Base-by-base conservation (phyloP, 371 early-diverging fungal genomes). In the Apophysomyces trapeziformis region DNA sequence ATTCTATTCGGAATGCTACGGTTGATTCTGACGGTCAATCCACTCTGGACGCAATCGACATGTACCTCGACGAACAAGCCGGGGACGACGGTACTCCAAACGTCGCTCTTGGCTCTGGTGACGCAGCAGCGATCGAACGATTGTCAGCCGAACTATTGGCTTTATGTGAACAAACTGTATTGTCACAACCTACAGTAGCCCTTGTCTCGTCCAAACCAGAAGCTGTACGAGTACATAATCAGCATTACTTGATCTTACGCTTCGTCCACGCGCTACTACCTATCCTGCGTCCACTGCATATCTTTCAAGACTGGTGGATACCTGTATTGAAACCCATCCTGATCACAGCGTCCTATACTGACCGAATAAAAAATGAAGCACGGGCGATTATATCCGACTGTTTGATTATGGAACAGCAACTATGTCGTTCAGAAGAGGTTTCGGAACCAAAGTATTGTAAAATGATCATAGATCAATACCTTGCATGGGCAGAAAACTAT, bases 241-340 rank as follows among this genome's bases (percentile, higher is more conserved):
- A 83, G 38, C 80, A 83, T 54, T 70, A 67, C 50, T 57, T 80
- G 32, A 61, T 83, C 2, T 66, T 83, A 14, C 65, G 73, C 2
- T 77, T 73, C 37, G 60, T 80, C 8, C 75, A 72, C 56, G 70
- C 68, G 26, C 68, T 83, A 2, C 44, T 77, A 14, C 80, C 81
- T 9, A 43, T 80, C 0, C 64, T 83, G 7, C 61, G 70, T 11
- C 77, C 79, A 5, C 54, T 18, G 0, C 71, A 75, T 14, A 67
- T 83, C 39, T 73, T 79, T 8, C 58, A 72, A 4, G 74, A 76
- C 36, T 83, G 84, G 76, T 65, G 65, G 78, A 59, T 61, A 32
- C 59, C 54, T 0, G 64, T 73, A 1, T 68, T 83, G 1, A 66
- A 73, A 44, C 81, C 81, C 5, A 65, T 83, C 0, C 58, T 83